phyloP scores from a whole-genome alignment of 2,329 filamentous ascomycete genomes.

The Chlorencoelia australis region DNA sequence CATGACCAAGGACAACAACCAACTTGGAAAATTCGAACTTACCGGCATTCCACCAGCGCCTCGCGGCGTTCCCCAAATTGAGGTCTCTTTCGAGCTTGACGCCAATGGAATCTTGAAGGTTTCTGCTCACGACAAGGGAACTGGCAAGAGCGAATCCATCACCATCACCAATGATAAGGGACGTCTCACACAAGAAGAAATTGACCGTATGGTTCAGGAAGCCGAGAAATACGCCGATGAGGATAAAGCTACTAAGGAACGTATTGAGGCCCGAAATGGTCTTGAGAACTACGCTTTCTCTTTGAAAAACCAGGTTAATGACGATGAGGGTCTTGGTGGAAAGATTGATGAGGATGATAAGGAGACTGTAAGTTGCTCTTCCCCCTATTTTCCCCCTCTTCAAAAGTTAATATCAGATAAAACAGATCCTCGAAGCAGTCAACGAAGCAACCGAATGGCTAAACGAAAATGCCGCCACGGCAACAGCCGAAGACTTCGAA shows the following conservation, averaged over 20 bases:
- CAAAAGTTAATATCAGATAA: slow-evolving; percentile 31
- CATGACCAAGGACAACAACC: slow-evolving; percentile 90
- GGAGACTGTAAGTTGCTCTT: slow-evolving; percentile 66
- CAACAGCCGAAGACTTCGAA: slow-evolving; percentile 88
- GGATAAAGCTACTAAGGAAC: slow-evolving; percentile 95
- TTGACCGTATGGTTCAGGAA: slow-evolving; percentile 97
- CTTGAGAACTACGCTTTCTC: slow-evolving; percentile 99
- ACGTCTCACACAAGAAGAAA: slow-evolving; percentile 90
- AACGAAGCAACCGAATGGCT: slow-evolving; percentile 98
- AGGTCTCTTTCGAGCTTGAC: slow-evolving; percentile 95
- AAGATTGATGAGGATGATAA: slow-evolving; percentile 99
- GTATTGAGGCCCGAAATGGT: slow-evolving; percentile 91
- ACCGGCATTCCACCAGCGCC: slow-evolving; percentile 91
- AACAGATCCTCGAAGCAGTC: slow-evolving; percentile 76
- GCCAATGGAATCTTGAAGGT: slow-evolving; percentile 98
- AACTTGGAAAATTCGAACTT: slow-evolving; percentile 96
- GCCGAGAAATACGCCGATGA: slow-evolving; percentile 98
- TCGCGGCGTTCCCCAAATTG: slow-evolving; percentile 94
- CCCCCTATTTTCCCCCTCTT: neutral
- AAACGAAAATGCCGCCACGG: slow-evolving; percentile 82
- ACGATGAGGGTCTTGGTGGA: slow-evolving; percentile 91
- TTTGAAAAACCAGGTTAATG: slow-evolving; percentile 98
- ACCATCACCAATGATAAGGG: slow-evolving; percentile 99
- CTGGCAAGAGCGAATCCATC: slow-evolving; percentile 93
- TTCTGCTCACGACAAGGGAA: slow-evolving; percentile 92